phyloP scores from a whole-genome alignment of 208 protist species.

The Trypanosoma cruzi region DNA sequence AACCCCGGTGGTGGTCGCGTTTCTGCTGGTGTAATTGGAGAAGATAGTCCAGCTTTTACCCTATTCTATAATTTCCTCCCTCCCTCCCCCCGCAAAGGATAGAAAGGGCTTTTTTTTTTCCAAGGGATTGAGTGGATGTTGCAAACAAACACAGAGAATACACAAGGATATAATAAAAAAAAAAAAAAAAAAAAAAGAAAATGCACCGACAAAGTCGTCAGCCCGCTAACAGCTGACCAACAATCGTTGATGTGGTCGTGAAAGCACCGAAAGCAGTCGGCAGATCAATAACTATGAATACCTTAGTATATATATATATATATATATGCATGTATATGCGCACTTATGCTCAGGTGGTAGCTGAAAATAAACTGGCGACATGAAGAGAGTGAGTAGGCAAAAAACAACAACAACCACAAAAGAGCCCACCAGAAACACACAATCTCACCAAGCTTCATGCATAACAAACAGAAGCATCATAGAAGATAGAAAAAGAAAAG shows the following conservation, averaged over 20 bases:
- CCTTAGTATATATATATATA: conserved; percentile 28
- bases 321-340: conserved; percentile 23
- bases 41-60: not conserved
- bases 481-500: not conserved
- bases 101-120: not conserved
- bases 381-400: not conserved
- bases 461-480: not conserved
- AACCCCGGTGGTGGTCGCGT: not conserved
- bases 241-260: not conserved
- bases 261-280: not conserved
- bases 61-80: not conserved
- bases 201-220: not conserved
- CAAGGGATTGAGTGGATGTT: not conserved
- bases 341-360: not conserved
- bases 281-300: not conserved
- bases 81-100: conserved; percentile 21
- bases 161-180: too few species aligned
- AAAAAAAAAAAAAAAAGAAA: not conserved
- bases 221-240: not conserved
- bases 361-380: not conserved
- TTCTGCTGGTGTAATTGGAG: not conserved
- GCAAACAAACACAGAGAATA: not conserved
- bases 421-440: not conserved
- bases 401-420: too few species aligned
- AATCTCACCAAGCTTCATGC: not conserved